phyloP scores from a whole-genome alignment of 73 alveolate genomes.

The Blepharisma japonicum region DNA sequence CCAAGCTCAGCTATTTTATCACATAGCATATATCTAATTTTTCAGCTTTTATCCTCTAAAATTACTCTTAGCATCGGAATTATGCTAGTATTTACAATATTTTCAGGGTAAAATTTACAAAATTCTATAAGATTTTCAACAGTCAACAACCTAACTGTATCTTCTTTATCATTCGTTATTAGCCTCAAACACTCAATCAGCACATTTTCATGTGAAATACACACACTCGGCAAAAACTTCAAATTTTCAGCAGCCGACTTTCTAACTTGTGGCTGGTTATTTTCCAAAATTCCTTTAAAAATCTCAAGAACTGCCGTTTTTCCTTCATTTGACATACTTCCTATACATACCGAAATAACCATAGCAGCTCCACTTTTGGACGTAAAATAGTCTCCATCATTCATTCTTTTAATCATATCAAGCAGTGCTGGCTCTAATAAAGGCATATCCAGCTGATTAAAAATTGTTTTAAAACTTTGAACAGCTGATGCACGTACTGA shows the following conservation, averaged over 20 bases:
- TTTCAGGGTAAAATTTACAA: constrained; percentile 41
- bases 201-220: constrained; percentile 46
- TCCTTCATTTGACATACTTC: constrained; percentile 33
- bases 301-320: constrained; percentile 48
- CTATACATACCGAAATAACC: constrained; percentile 58
- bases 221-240: constrained; percentile 30
- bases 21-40: constrained; percentile 58
- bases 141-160: constrained; percentile 63
- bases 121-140: constrained; percentile 50
- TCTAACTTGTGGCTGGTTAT: constrained; percentile 49
- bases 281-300: constrained; percentile 26
- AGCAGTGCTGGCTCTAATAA: constrained; percentile 58
- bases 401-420: constrained; percentile 52
- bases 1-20: constrained; percentile 55
- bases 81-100: constrained; percentile 37
- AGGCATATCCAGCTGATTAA: constrained; percentile 29
- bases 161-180: constrained; percentile 59
- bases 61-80: constrained; percentile 54
- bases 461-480: constrained; percentile 9
- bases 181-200: constrained; percentile 43
- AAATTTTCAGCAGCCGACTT: constrained; percentile 59
- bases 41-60: constrained; percentile 71
- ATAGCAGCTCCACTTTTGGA: constrained; percentile 67
- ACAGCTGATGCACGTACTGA: constrained; percentile 71
- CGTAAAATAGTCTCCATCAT: constrained; percentile 68